A percentile compares a stretch with the other conserved stretches of the same genome.
Evolutionary conservation across 2,329 filamentous ascomycete species (phyloP).

Genomic region (Meredithiella fracta): DNA sequence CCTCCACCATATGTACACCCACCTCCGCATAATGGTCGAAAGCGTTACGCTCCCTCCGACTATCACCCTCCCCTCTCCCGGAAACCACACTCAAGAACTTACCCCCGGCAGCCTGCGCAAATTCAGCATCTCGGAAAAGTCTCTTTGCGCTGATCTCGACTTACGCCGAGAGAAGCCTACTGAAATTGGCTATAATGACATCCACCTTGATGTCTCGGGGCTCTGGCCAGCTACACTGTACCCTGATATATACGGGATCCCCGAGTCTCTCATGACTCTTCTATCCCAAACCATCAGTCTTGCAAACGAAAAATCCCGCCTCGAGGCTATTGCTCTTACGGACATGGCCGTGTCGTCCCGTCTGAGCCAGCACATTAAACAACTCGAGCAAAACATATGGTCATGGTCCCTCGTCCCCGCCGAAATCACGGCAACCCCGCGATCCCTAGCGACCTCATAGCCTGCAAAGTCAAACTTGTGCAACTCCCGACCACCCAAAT

Average conservation of each 20-base stretch:
- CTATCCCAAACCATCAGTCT: conserved; percentile 27
- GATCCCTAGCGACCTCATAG: neutral
- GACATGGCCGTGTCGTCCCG: conserved; percentile 14
- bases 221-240: conserved; percentile 27
- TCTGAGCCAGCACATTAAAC: conserved; percentile 19
- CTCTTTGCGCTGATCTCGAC: conserved; percentile 19
- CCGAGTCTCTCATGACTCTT: conserved; percentile 26
- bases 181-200: conserved; percentile 28
- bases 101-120: conserved; percentile 14
- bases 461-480: neutral
- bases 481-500: conserved; percentile 20
- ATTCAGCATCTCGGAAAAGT: conserved; percentile 20
- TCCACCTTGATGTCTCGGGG: conserved; percentile 27
- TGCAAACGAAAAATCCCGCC: conserved; percentile 25
- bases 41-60: conserved; percentile 19
- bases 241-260: conserved; percentile 28
- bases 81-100: neutral
- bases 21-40: conserved; percentile 28
- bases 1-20: conserved; percentile 31
- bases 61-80: neutral
- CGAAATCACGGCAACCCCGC: conserved; percentile 2
- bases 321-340: conserved; percentile 17
- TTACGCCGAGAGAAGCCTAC: conserved; percentile 19
- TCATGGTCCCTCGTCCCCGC: conserved; percentile 18
- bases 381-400: conserved; percentile 22